Base-by-base conservation (phyloP, 495 filamentous ascomycete genomes). In the Achaetomiella virescens region DNA sequence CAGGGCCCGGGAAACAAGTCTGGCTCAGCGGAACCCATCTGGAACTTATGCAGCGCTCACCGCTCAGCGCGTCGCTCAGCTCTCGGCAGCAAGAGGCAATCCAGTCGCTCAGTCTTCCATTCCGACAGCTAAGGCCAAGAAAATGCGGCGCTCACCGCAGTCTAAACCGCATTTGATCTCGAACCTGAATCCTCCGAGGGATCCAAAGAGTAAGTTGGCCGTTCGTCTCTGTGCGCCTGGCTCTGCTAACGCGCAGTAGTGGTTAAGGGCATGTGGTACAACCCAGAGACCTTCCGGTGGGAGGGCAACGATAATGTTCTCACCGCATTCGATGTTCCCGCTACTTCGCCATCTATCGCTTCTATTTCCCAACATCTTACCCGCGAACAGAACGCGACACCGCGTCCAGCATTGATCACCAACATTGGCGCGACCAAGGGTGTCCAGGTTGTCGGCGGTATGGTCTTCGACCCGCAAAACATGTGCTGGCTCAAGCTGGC, bases 401-500 rank as follows among this genome's bases (percentile, higher is more conserved):
- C 89, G 10, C 85, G 90, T 2, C 93, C 92, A 0, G 91, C 91
- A n/a, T 81, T 98, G 12, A 98, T 98, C 65, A 88, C 89, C 52
- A 93, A 96, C 64, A 84, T 93, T 58, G 83, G 85, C 48, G 72
- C 83, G 4, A 77, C 78, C 50, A 80, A 83, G 60, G 90, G 88
- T 56, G 87, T 96, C 12, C 92, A 96, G 72, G 86, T 95, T 25
- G 89, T 95, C 54, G 86, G 90, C 21, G 89, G 87, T 60, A 98
- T 98, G 93, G 85, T 98, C 22, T 98, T 97, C 69, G 93, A 98
- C 70, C 95, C 95, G 7, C 84, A 85, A 50, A 88, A 87, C 50
- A 98, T 97, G 91, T 89, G 88, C 68, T 97, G 91, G 91, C 78
- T 96, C 29, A 93, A 91, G 66, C 73, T 88, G 24, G 80, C 73